phyloP scores from a whole-genome alignment of 148 eudicot genomes.

The Diospyros lotus region DNA sequence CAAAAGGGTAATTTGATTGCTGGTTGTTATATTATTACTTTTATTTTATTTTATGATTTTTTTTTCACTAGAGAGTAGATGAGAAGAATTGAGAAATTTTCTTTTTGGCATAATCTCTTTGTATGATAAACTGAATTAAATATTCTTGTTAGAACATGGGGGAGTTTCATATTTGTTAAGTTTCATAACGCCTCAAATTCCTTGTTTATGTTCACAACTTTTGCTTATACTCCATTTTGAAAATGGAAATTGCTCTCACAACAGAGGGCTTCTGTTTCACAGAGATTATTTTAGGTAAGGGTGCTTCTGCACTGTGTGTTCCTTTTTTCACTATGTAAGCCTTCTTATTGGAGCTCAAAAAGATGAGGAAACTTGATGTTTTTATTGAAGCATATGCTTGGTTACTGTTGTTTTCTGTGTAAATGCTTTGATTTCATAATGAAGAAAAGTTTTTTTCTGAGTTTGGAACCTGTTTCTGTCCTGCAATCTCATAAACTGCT shows the following conservation, averaged over 20 bases:
- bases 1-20: too few species aligned
- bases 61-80: too few species aligned
- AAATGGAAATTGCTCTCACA: background rate
- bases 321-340: background rate
- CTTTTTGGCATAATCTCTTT: too few species aligned
- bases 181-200: too few species aligned
- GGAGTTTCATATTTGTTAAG: too few species aligned
- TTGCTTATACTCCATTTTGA: too few species aligned
- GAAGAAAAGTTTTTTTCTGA: background rate
- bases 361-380: background rate
- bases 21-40: too few species aligned
- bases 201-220: too few species aligned
- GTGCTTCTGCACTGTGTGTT: background rate
- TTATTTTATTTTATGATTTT: too few species aligned
- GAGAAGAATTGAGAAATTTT: too few species aligned
- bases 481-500: slow-evolving; percentile 7
- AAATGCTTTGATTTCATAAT: background rate
- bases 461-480: background rate
- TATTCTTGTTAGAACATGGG: too few species aligned
- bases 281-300: background rate
- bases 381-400: background rate
- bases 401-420: background rate
- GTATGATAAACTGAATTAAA: too few species aligned
- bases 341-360: background rate
- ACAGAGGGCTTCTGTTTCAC: background rate